Conservation (phyloP, 208 protist species). For the Leishmania tarentolae region DNA sequence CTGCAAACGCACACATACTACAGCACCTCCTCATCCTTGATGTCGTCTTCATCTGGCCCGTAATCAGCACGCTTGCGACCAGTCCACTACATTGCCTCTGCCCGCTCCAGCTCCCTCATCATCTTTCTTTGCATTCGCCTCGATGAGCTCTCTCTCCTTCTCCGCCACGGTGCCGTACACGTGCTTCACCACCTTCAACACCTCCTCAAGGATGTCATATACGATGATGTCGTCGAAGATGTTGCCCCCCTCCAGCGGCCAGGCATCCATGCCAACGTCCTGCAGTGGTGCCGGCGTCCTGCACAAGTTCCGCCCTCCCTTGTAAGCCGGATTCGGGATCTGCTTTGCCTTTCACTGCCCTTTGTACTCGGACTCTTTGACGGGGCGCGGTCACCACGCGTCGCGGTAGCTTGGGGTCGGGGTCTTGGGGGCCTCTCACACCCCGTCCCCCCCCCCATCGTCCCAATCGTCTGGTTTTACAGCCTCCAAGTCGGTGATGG, state of each 20-base stretch:
- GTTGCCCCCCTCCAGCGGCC: conserved; percentile 95
- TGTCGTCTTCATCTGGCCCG: neutral
- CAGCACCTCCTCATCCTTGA: neutral
- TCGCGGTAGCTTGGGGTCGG: conserved; percentile 91
- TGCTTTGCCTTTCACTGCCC: conserved; percentile 87
- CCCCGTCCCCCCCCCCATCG: conserved; percentile 88
- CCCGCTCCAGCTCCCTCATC: neutral
- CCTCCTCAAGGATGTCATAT: conserved; percentile 85
- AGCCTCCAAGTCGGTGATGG: conserved; percentile 89
- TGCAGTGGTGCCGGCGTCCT: conserved; percentile 55
- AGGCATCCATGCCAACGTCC: conserved; percentile 94
- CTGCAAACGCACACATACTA: neutral
- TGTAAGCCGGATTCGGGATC: conserved; percentile 94
- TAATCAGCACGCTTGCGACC: neutral
- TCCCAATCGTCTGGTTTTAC: conserved; percentile 94
- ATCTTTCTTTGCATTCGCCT: conserved; percentile 2
- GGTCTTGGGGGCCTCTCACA: conserved; percentile 85
- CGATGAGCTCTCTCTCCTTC: conserved; percentile 18
- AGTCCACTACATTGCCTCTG: neutral
- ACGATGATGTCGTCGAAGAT: conserved; percentile 97
- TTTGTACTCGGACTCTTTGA: conserved; percentile 96
- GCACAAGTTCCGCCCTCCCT: conserved; percentile 78
- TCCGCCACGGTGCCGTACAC: conserved; percentile 35
- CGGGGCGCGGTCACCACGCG: conserved; percentile 82
- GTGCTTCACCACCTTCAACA: conserved; percentile 46